Evolutionary conservation across 768 basidiomycete species (phyloP), one percentile per base, ranked within the genome.

Genomic region (Termitomyces sp.): DNA sequence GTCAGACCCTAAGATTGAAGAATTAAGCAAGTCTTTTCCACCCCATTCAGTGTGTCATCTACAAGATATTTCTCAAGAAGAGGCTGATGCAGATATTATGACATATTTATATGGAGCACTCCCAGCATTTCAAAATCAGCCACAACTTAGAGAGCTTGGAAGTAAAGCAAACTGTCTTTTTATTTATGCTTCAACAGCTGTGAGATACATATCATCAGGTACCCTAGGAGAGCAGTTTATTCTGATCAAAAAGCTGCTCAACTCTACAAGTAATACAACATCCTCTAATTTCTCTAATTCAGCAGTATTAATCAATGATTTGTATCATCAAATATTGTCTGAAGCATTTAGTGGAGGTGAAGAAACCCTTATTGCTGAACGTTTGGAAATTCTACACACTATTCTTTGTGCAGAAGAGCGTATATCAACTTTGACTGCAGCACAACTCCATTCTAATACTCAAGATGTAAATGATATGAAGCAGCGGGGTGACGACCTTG

Each of bases 381-480:
- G 62, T 7, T 36, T 68, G 18, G 12, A 24, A 0, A 62, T 69
- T 29, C 59, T 68, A 13, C 51, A 64, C 45, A 68, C 67, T 2
- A 62, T 68, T 58, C 55, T 39, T 46, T 47, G 26, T 47, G 26
- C 45, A 47, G 26, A 47, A 18, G 26, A 47, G 28, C 46, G 1
- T 5, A 47, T 55, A 54, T 65, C 65, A 3, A n/a, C 62, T 13
- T 54, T 56, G 16, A 36, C 58, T 34, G 63, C 56, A 41, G 61
- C 65, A 15, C 47, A 54, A 36, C 49, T 66, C 31, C 29, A 26
- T 36, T 45, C 57, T n/a, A 3, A 33, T 2, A 10, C 13, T 34
- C 18, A 2, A 31, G 33, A n/a, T 20, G 13, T 44, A 20, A 54
- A 60, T 20, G 29, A 41, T 44, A 36, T 18, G 0, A 26, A 45